These are phyloP conservation scores for Tillandsia leiboldiana DNA, from an alignment of 176 grass and related monocot species.

Conservation along the genomic window DNA sequence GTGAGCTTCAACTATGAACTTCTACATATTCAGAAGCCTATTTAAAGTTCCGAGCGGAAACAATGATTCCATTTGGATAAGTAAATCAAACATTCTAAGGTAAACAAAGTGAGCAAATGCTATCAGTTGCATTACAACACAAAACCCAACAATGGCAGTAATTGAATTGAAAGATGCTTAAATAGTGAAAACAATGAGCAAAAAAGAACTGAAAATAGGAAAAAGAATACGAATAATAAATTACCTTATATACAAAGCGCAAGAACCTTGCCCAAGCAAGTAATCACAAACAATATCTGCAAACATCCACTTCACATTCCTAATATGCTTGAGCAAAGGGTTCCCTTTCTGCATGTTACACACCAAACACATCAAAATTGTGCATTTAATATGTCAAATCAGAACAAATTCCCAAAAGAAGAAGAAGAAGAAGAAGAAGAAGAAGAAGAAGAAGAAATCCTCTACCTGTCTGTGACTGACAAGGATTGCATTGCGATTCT, in stretches of 20 bases:
- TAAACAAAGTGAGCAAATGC: background rate
- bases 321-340: slow-evolving; percentile 86
- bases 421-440: background rate
- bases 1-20: too few relatives aligned
- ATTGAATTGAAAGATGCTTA: background rate
- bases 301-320: slow-evolving; percentile 82
- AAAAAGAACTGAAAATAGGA: background rate
- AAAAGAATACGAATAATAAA: background rate
- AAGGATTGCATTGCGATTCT: slow-evolving; percentile 69
- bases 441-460: background rate
- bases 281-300: slow-evolving; percentile 76
- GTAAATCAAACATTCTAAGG: background rate
- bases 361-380: background rate
- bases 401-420: slow-evolving; percentile 1
- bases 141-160: background rate
- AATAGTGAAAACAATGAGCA: background rate
- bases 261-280: slow-evolving; percentile 67
- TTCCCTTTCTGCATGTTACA: slow-evolving; percentile 63
- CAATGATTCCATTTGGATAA: background rate
- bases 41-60: too few relatives aligned
- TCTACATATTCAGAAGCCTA: too few relatives aligned
- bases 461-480: slow-evolving; percentile 90
- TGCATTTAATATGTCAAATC: background rate
- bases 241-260: slow-evolving; percentile 91
- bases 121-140: background rate